Conservation (phyloP, 768 basidiomycete genomes). For the Asterophora parasitica region DNA sequence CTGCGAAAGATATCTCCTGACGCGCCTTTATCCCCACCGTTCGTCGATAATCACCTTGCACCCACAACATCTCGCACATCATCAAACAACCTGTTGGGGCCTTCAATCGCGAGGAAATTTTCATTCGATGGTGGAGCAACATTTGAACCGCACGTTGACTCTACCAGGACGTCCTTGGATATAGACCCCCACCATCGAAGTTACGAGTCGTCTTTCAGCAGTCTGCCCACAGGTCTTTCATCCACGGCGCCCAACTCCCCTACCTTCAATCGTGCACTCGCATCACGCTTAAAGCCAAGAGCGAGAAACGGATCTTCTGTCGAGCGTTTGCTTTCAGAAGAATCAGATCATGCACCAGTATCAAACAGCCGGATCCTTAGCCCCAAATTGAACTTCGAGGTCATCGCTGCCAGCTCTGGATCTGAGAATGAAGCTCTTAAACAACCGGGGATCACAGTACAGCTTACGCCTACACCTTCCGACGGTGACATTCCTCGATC, state of each 20-base stretch:
- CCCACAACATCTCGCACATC: constrained; percentile 26
- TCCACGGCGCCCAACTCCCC: constrained; percentile 14
- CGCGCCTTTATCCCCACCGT: constrained; percentile 17
- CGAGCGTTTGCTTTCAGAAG: constrained; percentile 7
- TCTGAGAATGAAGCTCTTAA: constrained; percentile 5
- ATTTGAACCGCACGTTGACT: constrained; percentile 53
- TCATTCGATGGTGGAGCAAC: constrained; percentile 48
- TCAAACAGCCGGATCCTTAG: neutral
- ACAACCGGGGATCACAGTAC: constrained; percentile 9
- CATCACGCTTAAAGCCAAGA: neutral
- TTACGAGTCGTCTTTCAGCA: constrained; percentile 40
- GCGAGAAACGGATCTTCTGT: neutral
- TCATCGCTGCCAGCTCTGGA: constrained; percentile 7
- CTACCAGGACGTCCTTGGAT: constrained; percentile 42
- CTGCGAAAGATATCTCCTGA: constrained; percentile 18
- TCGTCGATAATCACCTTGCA: constrained; percentile 17
- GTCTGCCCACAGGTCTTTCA: constrained; percentile 34
- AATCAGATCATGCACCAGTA: neutral
- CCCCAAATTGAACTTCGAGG: constrained; percentile 7
- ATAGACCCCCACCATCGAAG: constrained; percentile 37
- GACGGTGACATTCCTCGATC: constrained; percentile 3
- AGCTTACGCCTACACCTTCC: constrained; percentile 8
- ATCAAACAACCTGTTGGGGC: constrained; percentile 35
- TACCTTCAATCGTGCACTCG: neutral
- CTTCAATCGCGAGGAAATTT: constrained; percentile 32